Conservation (phyloP, 208 protist genomes). For the Kentomonas sorsogonicus region DNA sequence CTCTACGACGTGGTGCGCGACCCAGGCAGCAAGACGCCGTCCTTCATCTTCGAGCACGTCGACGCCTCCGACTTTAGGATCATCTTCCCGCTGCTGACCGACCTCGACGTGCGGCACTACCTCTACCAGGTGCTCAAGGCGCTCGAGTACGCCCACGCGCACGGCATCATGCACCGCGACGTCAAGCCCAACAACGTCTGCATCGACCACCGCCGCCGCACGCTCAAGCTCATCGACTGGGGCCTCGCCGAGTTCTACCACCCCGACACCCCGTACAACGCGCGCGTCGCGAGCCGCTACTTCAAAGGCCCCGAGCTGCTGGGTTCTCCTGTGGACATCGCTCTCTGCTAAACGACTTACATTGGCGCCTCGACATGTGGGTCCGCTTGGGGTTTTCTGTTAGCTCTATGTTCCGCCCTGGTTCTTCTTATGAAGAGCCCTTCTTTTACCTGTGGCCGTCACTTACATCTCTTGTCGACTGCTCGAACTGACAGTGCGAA, state of each 20-base stretch:
- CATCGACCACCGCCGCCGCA: slow-evolving; percentile 96
- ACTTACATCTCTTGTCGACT: no score
- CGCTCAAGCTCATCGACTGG: slow-evolving; percentile 98
- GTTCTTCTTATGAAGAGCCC: no score
- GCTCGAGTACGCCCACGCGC: slow-evolving; percentile 96
- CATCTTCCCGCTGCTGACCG: slow-evolving; percentile 96
- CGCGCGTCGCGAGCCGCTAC: slow-evolving; percentile 98
- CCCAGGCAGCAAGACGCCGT: slow-evolving; percentile 96
- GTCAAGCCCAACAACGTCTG: slow-evolving; percentile 99
- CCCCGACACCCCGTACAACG: slow-evolving; percentile 96
- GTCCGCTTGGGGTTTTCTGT: no score
- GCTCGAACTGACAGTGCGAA: no score
- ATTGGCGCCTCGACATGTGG: slow-evolving; percentile 99
- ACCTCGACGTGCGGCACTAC: slow-evolving; percentile 98
- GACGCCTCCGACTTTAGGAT: slow-evolving; percentile 96
- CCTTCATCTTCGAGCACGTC: slow-evolving; percentile 99
- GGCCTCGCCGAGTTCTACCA: slow-evolving; percentile 99
- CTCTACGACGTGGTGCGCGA: slow-evolving; percentile 98
- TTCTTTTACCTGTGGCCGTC: no score
- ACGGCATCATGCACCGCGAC: slow-evolving; percentile 99
- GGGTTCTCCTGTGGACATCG: slow-evolving; percentile 96
- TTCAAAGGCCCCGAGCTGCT: slow-evolving; percentile 99
- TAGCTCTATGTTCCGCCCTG: no score
- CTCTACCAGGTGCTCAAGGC: slow-evolving; percentile 96
- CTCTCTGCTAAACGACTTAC: no score